Evolutionary conservation across 306 rosid species (phyloP).

Genomic region (Ziziphus jujuba): DNA sequence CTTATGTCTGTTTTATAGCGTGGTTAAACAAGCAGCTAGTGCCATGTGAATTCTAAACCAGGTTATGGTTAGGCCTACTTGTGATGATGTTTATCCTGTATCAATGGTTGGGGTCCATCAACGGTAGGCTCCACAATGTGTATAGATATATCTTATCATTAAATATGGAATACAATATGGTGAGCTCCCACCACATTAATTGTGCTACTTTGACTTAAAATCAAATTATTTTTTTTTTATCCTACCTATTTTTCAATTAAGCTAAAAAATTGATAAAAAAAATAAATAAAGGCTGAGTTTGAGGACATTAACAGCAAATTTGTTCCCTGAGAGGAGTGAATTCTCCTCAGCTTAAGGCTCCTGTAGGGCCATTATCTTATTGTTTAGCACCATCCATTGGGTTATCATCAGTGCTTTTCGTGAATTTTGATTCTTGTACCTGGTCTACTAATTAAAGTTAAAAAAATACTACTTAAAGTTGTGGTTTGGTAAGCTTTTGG

Average conservation of each 20-base stretch:
- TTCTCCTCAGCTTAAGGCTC: not conserved
- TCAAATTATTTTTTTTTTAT: not conserved
- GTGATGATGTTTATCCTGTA: no score
- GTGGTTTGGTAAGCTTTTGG: conserved; percentile 30
- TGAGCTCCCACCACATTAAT: not conserved
- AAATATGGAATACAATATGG: no score
- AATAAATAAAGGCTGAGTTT: not conserved
- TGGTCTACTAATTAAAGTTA: conserved; percentile 24
- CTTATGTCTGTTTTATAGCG: no score
- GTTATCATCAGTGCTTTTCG: not conserved
- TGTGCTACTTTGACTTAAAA: not conserved
- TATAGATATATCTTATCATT: no score
- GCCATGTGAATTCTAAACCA: no score
- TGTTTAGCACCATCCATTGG: not conserved
- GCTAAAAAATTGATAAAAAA: no score
- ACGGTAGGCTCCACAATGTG: no score
- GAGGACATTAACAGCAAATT: not conserved
- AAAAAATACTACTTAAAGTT: no score
- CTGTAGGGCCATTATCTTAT: conserved; percentile 1
- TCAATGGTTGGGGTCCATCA: no score
- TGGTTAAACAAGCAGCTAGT: no score
- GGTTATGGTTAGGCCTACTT: no score
- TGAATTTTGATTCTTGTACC: not conserved
- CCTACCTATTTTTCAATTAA: not conserved
- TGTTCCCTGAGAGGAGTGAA: not conserved